These are phyloP conservation scores for Pistacia integerrima DNA, from an alignment of 345 rosid species.

Conservation along the genomic window DNA sequence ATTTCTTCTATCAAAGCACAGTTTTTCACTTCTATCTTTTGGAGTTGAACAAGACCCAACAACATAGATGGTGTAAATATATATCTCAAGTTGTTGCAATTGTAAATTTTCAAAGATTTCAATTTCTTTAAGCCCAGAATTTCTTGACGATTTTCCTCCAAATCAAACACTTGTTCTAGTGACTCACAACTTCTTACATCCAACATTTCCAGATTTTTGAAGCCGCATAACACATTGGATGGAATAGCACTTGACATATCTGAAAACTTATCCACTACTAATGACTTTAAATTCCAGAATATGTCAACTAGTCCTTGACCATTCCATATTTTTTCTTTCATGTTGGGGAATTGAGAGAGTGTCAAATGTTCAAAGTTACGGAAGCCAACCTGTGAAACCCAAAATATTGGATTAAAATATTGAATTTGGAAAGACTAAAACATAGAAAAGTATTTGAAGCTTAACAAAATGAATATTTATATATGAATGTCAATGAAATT, in stretches of 20 bases:
- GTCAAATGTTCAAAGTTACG: not conserved
- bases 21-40: too few relatives aligned
- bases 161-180: not conserved
- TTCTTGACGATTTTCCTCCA: not conserved
- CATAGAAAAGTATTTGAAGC: too few relatives aligned
- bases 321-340: conserved; percentile 3
- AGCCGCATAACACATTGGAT: not conserved
- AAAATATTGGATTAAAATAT: too few relatives aligned
- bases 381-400: not conserved
- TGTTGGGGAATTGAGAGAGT: not conserved
- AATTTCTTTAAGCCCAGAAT: too few relatives aligned
- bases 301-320: not conserved
- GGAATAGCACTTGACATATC: conserved; percentile 15
- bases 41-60: too few relatives aligned
- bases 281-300: not conserved
- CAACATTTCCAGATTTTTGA: not conserved
- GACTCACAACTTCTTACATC: not conserved
- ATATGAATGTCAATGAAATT: too few relatives aligned
- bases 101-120: too few relatives aligned
- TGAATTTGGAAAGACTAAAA: too few relatives aligned
- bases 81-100: too few relatives aligned
- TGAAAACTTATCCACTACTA: conserved; percentile 9
- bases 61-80: too few relatives aligned
- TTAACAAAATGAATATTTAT: too few relatives aligned
- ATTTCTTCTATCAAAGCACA: too few relatives aligned